Evolutionary conservation across 768 basidiomycete species (phyloP).

Genomic region (Russula emetica): DNA sequence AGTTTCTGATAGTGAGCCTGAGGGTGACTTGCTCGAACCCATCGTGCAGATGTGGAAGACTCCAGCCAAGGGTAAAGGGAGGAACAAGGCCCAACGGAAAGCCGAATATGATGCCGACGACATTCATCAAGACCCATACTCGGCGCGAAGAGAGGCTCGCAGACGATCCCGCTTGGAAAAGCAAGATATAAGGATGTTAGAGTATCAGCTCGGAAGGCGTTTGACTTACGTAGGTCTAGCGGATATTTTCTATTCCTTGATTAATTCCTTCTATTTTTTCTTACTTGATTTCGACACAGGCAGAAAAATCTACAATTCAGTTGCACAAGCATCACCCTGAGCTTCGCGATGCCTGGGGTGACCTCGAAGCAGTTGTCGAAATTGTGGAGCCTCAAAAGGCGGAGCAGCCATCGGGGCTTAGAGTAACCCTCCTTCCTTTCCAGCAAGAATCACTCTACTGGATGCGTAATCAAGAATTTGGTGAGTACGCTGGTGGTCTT

Average conservation of each 20-base stretch:
- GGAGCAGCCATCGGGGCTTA: constrained; percentile 77
- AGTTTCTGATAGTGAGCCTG: constrained; percentile 14
- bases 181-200: constrained; percentile 36
- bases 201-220: constrained; percentile 60
- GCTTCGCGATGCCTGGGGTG: constrained; percentile 81
- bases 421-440: constrained; percentile 85
- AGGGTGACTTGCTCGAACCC: constrained; percentile 11
- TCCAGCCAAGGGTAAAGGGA: constrained; percentile 37
- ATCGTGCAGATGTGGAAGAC: constrained; percentile 32
- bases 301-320: constrained; percentile 63
- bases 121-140: constrained; percentile 20
- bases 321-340: constrained; percentile 73
- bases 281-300: constrained; percentile 40
- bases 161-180: constrained; percentile 22
- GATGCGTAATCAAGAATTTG: constrained; percentile 92
- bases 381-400: constrained; percentile 63
- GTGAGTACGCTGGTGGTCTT: constrained; percentile 87
- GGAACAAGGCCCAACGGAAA: constrained; percentile 31
- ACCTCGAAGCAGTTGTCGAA: constrained; percentile 61
- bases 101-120: constrained; percentile 6
- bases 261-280: constrained; percentile 3
- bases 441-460: constrained; percentile 92
- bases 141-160: constrained; percentile 17
- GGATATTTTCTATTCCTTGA: background rate
- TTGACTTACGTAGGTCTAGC: constrained; percentile 57